Evolutionary conservation across 2,329 filamentous ascomycete species (phyloP), one percentile per base, ranked within the genome.

Genomic region (Colletotrichum destructivum): DNA sequence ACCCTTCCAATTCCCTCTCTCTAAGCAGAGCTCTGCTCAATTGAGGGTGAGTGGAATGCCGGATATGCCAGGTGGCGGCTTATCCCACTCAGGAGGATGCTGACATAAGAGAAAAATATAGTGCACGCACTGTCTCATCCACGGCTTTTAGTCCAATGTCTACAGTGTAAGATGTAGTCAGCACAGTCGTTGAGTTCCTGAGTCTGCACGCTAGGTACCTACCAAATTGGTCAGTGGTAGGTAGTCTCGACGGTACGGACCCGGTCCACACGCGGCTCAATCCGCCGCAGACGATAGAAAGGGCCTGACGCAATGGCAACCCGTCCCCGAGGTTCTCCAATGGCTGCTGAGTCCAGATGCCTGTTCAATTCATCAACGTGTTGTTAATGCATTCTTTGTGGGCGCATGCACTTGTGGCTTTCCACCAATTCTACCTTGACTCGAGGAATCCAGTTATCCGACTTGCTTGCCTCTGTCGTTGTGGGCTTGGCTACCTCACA

Each of bases 241-340:
- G 35, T 44, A 18, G 26, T 44, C 15, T 60, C 9, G 31, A 21
- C 18, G 9, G 44, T 40, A 42, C 31, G 47, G 55, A 52, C 26
- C 46, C 46, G 65, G 56, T 21, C 56, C 65, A 67, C 65, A 46
- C n/a, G 60, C 66, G 66, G 66, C 61, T 69, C 59, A 56, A 56
- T 64, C 66, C 66, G 60, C 61, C 66, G 66, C 61, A 51, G 52
- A 49, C 51, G 7, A 40, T 21, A 12, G 42, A 38, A 42, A 62
- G 47, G 38, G 21, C 60, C 52, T 69, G 61, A 64, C 61, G 61
- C 52, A 65, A 64, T 64, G 52, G 61, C 52, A 65, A 57, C 42
- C 42, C 46, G 40, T 65, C 42, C 40, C 38, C 47, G 13, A 49
- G 47, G 12, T 23, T 47, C 31, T 7, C 44, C 18, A 42, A 44